Conservation (phyloP, 148 eudicot species). For the Cornus suecica region DNA sequence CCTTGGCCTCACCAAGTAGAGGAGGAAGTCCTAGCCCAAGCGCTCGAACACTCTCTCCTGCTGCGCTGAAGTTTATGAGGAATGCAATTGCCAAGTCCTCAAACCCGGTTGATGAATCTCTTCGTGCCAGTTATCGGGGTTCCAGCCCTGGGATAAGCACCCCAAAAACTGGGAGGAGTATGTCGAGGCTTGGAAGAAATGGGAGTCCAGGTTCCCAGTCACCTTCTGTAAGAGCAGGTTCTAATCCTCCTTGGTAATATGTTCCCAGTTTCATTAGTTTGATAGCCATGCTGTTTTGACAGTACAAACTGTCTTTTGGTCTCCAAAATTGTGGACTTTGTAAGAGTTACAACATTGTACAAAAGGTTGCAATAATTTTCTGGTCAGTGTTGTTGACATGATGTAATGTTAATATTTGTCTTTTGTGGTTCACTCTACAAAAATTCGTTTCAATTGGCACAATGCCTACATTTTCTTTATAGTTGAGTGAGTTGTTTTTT, state of each 20-base stretch:
- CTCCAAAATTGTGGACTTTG: background rate
- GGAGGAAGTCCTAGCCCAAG: slow-evolving; percentile 90
- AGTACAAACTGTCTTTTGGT: slow-evolving; percentile 9
- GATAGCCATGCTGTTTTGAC: background rate
- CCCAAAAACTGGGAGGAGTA: slow-evolving; percentile 76
- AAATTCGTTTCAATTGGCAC: background rate
- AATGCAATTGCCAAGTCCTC: slow-evolving; percentile 86
- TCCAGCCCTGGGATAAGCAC: slow-evolving; percentile 74
- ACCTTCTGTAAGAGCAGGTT: slow-evolving; percentile 75
- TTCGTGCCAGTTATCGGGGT: slow-evolving; percentile 92
- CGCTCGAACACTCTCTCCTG: slow-evolving; percentile 68
- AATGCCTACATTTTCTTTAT: background rate
- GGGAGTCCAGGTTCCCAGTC: slow-evolving; percentile 54
- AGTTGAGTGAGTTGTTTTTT: background rate
- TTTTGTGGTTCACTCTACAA: background rate
- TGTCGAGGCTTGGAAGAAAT: slow-evolving; percentile 68
- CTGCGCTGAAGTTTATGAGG: slow-evolving; percentile 89
- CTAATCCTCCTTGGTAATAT: slow-evolving; percentile 75
- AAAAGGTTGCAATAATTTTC: background rate
- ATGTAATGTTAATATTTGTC: background rate
- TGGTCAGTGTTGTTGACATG: background rate
- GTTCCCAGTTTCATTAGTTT: background rate
- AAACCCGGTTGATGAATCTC: slow-evolving; percentile 68
- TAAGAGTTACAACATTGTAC: background rate
- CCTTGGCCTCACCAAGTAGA: slow-evolving; percentile 74